These are phyloP conservation scores for Herpetomonas muscarum DNA, from an alignment of 208 protist genomes.

Conservation along the genomic window DNA sequence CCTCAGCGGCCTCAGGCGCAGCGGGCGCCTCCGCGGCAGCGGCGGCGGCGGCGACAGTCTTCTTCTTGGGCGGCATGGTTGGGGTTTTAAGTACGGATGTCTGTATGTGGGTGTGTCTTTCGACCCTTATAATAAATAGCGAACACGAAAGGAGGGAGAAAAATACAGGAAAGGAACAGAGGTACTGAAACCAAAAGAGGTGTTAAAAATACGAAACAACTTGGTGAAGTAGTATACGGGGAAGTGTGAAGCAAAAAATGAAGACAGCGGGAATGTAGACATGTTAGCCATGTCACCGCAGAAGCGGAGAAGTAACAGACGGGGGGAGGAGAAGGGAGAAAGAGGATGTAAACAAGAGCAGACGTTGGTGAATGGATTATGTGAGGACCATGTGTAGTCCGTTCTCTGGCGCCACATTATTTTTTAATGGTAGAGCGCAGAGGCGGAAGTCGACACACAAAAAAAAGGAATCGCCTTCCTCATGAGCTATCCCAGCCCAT, in stretches of 20 bases:
- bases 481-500: too few relatives aligned
- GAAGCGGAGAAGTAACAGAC: too few relatives aligned
- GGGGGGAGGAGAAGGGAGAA: too few relatives aligned
- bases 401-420: too few relatives aligned
- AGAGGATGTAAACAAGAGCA: too few relatives aligned
- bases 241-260: slow-evolving; percentile 3
- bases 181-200: not conserved
- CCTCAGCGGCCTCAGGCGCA: slow-evolving; percentile 7
- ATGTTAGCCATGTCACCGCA: too few relatives aligned
- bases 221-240: not conserved
- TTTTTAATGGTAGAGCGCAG: too few relatives aligned
- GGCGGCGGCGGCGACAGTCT: slow-evolving; percentile 15
- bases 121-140: not conserved
- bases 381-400: too few relatives aligned
- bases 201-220: slow-evolving; percentile 2
- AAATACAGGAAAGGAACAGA: slow-evolving; percentile 6
- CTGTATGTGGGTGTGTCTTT: not conserved
- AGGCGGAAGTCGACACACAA: too few relatives aligned
- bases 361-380: too few relatives aligned
- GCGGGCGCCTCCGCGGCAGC: slow-evolving; percentile 10
- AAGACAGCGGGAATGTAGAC: not conserved
- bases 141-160: slow-evolving; percentile 6
- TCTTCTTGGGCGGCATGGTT: slow-evolving; percentile 70
- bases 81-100: too few relatives aligned
- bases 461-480: too few relatives aligned